Base-by-base conservation (phyloP, 2,329 filamentous ascomycete species). In the Calonectria fujianensis region DNA sequence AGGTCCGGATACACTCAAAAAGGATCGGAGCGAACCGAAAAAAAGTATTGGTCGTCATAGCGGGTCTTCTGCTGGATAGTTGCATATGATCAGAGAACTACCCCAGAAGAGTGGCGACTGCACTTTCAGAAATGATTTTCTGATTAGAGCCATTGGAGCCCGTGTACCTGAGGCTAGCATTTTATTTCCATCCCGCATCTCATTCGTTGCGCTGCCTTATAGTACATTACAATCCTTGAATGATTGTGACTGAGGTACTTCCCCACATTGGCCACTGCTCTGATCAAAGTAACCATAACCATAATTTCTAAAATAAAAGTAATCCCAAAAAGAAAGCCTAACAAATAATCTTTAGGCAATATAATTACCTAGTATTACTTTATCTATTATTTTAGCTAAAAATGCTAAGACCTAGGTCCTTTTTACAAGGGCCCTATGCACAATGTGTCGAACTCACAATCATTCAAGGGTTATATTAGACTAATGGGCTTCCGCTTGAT, bases 31-130 rank as follows among this genome's bases (percentile, higher is more conserved):
- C 51, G 35, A 63, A 14, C 10, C n/a, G n/a, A 41, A 29, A 35
- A 61, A 31, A 37, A 64, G 14, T 52, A 51, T 41, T 63, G 29
- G 45, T 45, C 20, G 59, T 29, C 24, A 70, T 70, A 64, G 54
- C 68, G 57, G 57, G 68, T 64, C 57, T 61, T 57, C 29, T 50
- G 48, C 37, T 67, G 29, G 63, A 61, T 72, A 72, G 63, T 37
- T 72, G 70, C 70, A 72, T 72, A 67, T 24, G 20, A 48, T 27
- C 27, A 50, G 32, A 50, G 39, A 57, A 32, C 29, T 35, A 35
- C 52, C 29, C 52, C 29, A 35, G 52, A 57, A 32, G 31, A 32
- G 52, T 57, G 52, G 52, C 52, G 52, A 57, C 3, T 35, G 52
- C 52, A 32, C 31, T 31, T 57, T 57, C 29, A 35, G 4, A n/a